Evolutionary conservation across 441 rosid species (phyloP).

Genomic region (Euphorbia celastroides): DNA sequence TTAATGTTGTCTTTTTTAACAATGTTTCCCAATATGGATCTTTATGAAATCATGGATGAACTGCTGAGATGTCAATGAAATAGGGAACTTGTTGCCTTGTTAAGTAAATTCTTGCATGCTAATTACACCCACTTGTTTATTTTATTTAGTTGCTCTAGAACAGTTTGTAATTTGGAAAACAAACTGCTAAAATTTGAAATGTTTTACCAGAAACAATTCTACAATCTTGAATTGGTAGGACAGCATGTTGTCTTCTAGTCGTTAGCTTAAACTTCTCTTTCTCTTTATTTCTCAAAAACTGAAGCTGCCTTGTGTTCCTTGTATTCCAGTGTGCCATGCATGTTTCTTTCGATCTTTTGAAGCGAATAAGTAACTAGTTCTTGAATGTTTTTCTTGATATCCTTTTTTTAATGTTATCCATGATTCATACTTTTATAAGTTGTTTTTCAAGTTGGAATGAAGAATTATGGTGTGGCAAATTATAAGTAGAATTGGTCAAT

Average conservation of each 20-base stretch:
- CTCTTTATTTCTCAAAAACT: not conserved
- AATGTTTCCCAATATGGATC: not conserved
- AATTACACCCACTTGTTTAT: not conserved
- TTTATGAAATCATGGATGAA: not conserved
- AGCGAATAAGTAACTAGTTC: not conserved
- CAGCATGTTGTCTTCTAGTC: not conserved
- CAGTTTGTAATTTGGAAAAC: not conserved
- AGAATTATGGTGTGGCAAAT: not conserved
- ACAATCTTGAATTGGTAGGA: not conserved
- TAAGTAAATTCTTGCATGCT: not conserved
- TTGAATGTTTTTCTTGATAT: not conserved
- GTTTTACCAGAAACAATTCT: not conserved
- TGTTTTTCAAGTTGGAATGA: not conserved
- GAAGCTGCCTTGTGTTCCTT: not conserved
- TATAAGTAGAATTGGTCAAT: too few relatives aligned
- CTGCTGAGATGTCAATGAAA: not conserved
- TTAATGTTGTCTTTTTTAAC: too few relatives aligned
- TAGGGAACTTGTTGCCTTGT: not conserved
- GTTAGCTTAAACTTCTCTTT: too few relatives aligned
- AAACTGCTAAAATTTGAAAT: not conserved
- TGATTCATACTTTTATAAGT: not conserved
- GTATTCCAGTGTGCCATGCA: not conserved
- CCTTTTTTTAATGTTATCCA: not conserved
- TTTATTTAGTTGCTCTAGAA: not conserved
- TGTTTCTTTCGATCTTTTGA: not conserved